Evolutionary conservation across 495 filamentous ascomycete genomes (phyloP).

Genomic region (Hypoxylon crocopeplum): DNA sequence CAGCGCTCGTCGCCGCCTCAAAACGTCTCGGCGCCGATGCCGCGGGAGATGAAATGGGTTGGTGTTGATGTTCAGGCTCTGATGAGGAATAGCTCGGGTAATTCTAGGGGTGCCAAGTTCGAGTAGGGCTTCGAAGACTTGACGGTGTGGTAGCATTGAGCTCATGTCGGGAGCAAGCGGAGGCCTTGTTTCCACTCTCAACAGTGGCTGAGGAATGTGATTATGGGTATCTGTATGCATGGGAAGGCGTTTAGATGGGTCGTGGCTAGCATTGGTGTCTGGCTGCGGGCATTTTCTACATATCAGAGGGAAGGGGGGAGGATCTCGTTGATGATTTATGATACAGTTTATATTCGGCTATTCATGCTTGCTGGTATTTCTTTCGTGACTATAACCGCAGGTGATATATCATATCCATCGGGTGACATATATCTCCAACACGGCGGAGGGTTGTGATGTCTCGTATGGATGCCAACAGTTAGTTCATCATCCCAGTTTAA

Average conservation of each 20-base stretch:
- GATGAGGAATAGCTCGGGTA: slow-evolving; percentile 37
- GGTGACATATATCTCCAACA: no score
- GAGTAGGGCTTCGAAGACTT: not conserved
- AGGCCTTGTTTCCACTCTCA: not conserved
- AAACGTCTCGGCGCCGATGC: slow-evolving; percentile 28
- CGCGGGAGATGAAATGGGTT: slow-evolving; percentile 49
- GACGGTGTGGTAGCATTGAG: not conserved
- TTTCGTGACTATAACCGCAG: no score
- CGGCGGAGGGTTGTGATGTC: no score
- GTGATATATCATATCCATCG: no score
- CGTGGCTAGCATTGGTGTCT: slow-evolving; percentile 12
- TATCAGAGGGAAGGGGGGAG: not conserved
- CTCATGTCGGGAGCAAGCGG: not conserved
- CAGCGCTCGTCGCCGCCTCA: slow-evolving; percentile 34
- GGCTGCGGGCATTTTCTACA: slow-evolving; percentile 3
- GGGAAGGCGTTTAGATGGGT: slow-evolving; percentile 8
- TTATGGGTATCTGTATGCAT: slow-evolving; percentile 7
- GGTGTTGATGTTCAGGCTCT: slow-evolving; percentile 46
- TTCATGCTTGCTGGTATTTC: no score
- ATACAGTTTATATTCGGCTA: not conserved
- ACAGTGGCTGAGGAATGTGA: not conserved
- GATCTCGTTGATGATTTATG: slow-evolving; percentile 8
- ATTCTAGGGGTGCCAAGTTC: slow-evolving; percentile 16
- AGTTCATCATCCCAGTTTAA: no score
- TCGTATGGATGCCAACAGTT: no score